Conservation (phyloP, 2,329 filamentous ascomycete species). For the Trichoderma sp. region DNA sequence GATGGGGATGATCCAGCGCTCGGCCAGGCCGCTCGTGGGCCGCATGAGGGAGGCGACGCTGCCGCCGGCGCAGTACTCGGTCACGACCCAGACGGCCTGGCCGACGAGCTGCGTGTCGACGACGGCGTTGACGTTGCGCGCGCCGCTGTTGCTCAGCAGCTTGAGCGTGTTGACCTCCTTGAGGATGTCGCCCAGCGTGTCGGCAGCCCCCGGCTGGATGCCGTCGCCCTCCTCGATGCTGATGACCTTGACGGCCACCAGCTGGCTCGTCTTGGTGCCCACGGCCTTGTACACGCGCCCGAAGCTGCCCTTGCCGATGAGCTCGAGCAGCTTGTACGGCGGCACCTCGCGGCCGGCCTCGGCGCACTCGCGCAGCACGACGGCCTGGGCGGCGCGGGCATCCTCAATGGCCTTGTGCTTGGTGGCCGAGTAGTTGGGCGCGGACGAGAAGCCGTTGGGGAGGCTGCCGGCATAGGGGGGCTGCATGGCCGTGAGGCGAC, state of each 20-base stretch:
- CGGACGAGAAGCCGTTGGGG: slow-evolving; percentile 24
- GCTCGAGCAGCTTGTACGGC: slow-evolving; percentile 65
- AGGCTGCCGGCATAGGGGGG: slow-evolving; percentile 22
- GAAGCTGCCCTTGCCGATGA: slow-evolving; percentile 74
- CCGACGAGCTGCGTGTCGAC: slow-evolving; percentile 76
- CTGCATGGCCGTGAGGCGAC: slow-evolving; percentile 18
- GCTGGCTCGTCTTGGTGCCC: slow-evolving; percentile 35
- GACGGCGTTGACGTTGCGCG: slow-evolving; percentile 77
- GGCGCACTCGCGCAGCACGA: slow-evolving; percentile 62
- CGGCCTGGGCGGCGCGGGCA: slow-evolving; percentile 66
- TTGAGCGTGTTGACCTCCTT: slow-evolving; percentile 68
- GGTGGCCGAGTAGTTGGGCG: slow-evolving; percentile 24
- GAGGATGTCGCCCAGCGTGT: slow-evolving; percentile 64
- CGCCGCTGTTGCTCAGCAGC: slow-evolving; percentile 70
- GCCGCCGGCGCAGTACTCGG: slow-evolving; percentile 80
- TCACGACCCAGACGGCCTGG: slow-evolving; percentile 82
- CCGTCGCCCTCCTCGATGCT: slow-evolving; percentile 73
- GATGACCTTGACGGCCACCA: slow-evolving; percentile 74
- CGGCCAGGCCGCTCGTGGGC: slow-evolving; percentile 65
- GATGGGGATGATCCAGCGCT: slow-evolving; percentile 71
- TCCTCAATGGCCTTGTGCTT: slow-evolving; percentile 66
- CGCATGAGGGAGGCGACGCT: slow-evolving; percentile 74
- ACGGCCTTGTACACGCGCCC: slow-evolving; percentile 72
- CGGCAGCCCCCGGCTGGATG: slow-evolving; percentile 56
- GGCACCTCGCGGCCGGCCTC: slow-evolving; percentile 62